Evolutionary conservation across 176 grass and related monocot species (phyloP).

Genomic region (Microstegium vimineum): DNA sequence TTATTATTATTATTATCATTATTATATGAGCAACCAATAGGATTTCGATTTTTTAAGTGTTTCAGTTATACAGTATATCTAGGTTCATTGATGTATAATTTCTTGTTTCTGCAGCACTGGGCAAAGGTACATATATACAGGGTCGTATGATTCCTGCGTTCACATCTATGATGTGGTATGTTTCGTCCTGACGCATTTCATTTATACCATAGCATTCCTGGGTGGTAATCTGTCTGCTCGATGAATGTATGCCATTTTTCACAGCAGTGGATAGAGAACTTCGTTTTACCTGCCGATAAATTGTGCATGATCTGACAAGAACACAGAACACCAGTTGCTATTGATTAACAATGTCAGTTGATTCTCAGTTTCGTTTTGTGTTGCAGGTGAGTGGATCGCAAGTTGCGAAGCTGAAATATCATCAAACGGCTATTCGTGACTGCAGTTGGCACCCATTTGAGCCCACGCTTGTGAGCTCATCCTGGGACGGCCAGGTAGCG

Average conservation of each 20-base stretch:
- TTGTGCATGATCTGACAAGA: neutral
- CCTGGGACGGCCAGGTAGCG: constrained; percentile 55
- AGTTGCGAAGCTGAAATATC: constrained; percentile 51
- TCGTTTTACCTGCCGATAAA: neutral
- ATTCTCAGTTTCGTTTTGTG: constrained; percentile 9
- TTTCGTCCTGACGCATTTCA: neutral
- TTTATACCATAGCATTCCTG: neutral
- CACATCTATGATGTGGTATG: constrained; percentile 82
- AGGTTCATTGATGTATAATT: neutral
- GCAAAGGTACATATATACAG: constrained; percentile 85
- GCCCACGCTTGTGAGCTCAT: constrained; percentile 66
- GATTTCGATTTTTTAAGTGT: neutral
- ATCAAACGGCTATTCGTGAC: constrained; percentile 57
- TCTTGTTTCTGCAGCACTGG: constrained; percentile 58
- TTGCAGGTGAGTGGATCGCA: constrained; percentile 58
- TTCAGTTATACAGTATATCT: neutral
- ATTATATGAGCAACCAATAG: neutral
- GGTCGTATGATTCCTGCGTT: constrained; percentile 63
- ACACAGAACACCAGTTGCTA: neutral
- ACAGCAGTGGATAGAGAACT: neutral
- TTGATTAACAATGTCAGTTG: neutral
- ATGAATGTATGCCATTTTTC: neutral
- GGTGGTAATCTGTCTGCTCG: neutral
- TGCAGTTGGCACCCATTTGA: constrained; percentile 84
- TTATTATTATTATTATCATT: too few species aligned